Conservation (phyloP, 495 filamentous ascomycete genomes). For the Daldinia loculata region DNA sequence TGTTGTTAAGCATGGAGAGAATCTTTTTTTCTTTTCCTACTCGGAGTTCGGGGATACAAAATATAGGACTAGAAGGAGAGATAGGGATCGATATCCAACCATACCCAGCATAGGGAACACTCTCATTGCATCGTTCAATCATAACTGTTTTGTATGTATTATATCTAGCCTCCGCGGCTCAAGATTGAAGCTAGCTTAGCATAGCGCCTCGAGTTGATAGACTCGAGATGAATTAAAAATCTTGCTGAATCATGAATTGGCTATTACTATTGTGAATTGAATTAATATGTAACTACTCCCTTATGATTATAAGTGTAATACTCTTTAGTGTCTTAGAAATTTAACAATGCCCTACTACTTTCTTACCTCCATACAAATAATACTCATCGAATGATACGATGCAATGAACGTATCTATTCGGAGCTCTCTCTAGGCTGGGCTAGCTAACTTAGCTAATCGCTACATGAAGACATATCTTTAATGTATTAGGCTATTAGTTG, state of each 20-base stretch:
- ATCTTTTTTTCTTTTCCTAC: neutral
- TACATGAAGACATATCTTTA: too few relatives aligned
- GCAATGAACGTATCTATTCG: neutral
- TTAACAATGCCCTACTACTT: neutral
- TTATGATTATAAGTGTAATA: neutral
- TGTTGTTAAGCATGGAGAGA: neutral
- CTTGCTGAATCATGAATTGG: neutral
- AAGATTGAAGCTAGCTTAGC: slow-evolving; percentile 5
- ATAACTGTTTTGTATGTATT: slow-evolving; percentile 5
- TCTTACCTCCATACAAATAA: neutral
- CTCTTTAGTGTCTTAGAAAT: neutral
- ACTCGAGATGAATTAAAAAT: neutral
- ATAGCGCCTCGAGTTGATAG: neutral
- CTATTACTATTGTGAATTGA: neutral
- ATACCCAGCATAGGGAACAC: neutral
- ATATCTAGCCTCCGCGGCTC: neutral
- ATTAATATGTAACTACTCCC: neutral
- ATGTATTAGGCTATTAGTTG: neutral
- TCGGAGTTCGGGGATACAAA: neutral
- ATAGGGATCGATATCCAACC: neutral
- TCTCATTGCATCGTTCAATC: slow-evolving; percentile 2
- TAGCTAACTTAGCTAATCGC: too few relatives aligned
- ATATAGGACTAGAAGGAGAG: slow-evolving; percentile 3
- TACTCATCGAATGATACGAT: neutral
- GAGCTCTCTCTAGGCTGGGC: too few relatives aligned